Evolutionary conservation across 2,329 filamentous ascomycete species (phyloP).

Genomic region (Pseudonectria foliicola): DNA sequence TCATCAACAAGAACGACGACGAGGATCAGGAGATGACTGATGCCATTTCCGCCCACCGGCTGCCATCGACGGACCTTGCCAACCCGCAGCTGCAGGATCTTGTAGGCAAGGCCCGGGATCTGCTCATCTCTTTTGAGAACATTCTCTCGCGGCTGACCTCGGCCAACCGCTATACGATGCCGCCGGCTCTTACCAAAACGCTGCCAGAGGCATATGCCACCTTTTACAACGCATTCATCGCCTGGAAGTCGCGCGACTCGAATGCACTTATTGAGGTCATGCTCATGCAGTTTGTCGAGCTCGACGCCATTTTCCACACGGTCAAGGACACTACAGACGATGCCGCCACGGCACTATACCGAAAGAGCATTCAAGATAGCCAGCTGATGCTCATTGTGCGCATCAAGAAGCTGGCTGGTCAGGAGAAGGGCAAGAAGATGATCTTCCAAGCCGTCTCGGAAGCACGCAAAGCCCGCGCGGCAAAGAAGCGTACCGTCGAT

Average conservation of each 20-base stretch:
- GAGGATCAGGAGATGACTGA: conserved; percentile 47
- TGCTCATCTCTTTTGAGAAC: conserved; percentile 71
- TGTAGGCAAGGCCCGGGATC: conserved; percentile 68
- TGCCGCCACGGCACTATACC: conserved; percentile 67
- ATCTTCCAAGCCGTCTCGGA: conserved; percentile 70
- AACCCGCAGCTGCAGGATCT: conserved; percentile 63
- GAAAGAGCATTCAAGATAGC: conserved; percentile 72
- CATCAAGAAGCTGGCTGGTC: conserved; percentile 70
- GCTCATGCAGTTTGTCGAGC: conserved; percentile 78
- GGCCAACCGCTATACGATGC: conserved; percentile 60
- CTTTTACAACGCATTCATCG: conserved; percentile 72
- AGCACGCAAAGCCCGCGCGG: conserved; percentile 56
- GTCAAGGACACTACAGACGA: conserved; percentile 72
- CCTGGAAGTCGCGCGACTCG: conserved; percentile 77
- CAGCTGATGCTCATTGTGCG: conserved; percentile 72
- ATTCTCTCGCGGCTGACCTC: conserved; percentile 59
- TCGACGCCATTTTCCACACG: conserved; percentile 76
- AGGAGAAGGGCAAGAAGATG: conserved; percentile 61
- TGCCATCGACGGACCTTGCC: conserved; percentile 41
- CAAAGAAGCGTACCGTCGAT: conserved; percentile 61
- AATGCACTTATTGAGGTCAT: conserved; percentile 73
- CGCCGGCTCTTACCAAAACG: conserved; percentile 52
- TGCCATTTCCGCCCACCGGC: conserved; percentile 20
- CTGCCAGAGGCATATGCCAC: conserved; percentile 64
- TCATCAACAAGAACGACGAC: conserved; percentile 64